These are phyloP conservation scores for Cyclocybe cylindracea DNA, from an alignment of 768 basidiomycete genomes.

Conservation along the genomic window DNA sequence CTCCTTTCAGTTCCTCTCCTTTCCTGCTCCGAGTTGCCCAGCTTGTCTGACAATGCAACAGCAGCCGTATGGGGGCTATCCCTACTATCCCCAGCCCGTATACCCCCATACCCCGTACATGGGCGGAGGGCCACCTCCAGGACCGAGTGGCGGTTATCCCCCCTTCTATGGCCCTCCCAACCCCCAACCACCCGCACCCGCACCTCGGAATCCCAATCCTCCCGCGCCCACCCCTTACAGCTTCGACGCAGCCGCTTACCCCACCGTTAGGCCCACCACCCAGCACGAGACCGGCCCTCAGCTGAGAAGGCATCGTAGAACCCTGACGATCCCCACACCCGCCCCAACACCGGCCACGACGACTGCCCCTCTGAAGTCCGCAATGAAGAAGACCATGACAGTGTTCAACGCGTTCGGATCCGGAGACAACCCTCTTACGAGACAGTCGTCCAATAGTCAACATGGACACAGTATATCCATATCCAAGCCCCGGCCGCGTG, in stretches of 20 bases:
- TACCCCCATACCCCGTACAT: conserved; percentile 42
- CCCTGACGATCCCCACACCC: conserved; percentile 13
- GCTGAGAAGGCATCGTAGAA: conserved; percentile 37
- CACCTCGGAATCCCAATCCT: conserved; percentile 19
- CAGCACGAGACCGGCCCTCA: conserved; percentile 10
- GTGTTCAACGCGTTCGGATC: conserved; percentile 13
- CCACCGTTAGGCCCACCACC: conserved; percentile 4
- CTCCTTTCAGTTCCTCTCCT: conserved; percentile 1
- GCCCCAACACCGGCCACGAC: conserved; percentile 8
- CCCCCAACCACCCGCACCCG: conserved; percentile 24
- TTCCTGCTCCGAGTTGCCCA: neutral
- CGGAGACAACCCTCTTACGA: conserved; percentile 29
- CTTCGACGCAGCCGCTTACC: conserved; percentile 32
- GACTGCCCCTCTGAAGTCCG: conserved; percentile 49
- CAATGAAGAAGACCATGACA: conserved; percentile 49
- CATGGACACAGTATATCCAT: too few species aligned
- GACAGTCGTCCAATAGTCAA: conserved; percentile 37
- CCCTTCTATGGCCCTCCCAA: conserved; percentile 31
- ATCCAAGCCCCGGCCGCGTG: conserved; percentile 25
- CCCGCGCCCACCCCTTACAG: conserved; percentile 23
- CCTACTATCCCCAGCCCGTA: conserved; percentile 45
- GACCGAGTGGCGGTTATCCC: conserved; percentile 38
- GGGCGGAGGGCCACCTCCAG: conserved; percentile 21
- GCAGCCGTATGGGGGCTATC: conserved; percentile 40
- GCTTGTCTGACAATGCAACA: conserved; percentile 31